Evolutionary conservation across 495 filamentous ascomycete species (phyloP).

Genomic region (Penicillium coffeae): DNA sequence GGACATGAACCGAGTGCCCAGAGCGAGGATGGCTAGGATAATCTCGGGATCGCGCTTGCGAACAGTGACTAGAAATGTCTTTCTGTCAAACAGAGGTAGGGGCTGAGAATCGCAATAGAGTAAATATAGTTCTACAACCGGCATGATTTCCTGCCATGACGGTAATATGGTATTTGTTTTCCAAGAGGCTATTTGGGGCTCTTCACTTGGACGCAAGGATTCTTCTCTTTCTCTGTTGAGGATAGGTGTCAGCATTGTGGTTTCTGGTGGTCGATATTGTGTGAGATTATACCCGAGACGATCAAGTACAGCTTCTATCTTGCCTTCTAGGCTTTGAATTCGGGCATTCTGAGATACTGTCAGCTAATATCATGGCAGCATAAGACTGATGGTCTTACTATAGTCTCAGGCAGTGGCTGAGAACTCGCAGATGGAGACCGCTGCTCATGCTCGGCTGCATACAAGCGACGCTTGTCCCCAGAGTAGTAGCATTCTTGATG

Average conservation of each 20-base stretch:
- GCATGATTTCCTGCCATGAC: constrained; percentile 37
- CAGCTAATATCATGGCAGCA: neutral
- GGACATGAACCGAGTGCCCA: constrained; percentile 35
- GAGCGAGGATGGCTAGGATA: constrained; percentile 38
- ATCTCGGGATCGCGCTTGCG: constrained; percentile 36
- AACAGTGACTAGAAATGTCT: constrained; percentile 34
- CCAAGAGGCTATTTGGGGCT: neutral
- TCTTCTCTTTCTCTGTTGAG: constrained; percentile 7
- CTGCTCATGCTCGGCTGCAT: constrained; percentile 7
- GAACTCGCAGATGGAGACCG: constrained; percentile 2
- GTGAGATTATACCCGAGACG: constrained; percentile 32
- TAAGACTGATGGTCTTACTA: neutral
- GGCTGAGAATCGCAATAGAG: constrained; percentile 46
- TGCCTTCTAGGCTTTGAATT: constrained; percentile 35
- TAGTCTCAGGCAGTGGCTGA: neutral
- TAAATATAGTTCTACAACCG: constrained; percentile 38
- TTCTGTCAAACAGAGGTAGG: constrained; percentile 39
- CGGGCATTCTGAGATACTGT: constrained; percentile 35
- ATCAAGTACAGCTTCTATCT: constrained; percentile 35
- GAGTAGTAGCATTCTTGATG: constrained; percentile 41
- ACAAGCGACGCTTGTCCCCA: constrained; percentile 31
- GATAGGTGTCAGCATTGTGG: too few species aligned
- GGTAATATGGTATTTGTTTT: constrained; percentile 21
- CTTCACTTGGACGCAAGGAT: neutral
- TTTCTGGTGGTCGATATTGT: too few species aligned